These are phyloP conservation scores for Alternaria incomplexa DNA, from an alignment of 2,329 filamentous ascomycete genomes.

Conservation along the genomic window DNA sequence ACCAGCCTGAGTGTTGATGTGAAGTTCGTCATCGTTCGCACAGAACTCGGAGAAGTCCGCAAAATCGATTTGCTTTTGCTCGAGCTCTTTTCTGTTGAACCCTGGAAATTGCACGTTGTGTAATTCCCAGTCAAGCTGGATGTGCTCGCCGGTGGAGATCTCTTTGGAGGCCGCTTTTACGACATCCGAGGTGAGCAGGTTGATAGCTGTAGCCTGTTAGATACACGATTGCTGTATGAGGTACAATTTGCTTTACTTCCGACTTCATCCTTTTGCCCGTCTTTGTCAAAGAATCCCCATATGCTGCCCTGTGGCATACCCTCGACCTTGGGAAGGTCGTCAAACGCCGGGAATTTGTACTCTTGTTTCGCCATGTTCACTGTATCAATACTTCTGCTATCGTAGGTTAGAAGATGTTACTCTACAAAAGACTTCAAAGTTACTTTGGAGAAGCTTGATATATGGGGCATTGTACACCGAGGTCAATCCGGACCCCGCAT, in stretches of 20 bases:
- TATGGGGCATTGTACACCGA: neutral
- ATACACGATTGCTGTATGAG: neutral
- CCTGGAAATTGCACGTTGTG: slow-evolving; percentile 63
- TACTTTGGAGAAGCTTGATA: neutral
- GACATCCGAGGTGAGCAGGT: slow-evolving; percentile 58
- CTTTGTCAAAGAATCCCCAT: slow-evolving; percentile 45
- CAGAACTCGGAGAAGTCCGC: slow-evolving; percentile 36
- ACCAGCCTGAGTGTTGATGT: slow-evolving; percentile 43
- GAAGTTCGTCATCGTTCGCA: slow-evolving; percentile 41
- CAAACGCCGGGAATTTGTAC: slow-evolving; percentile 39
- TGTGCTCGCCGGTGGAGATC: slow-evolving; percentile 59
- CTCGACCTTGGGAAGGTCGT: slow-evolving; percentile 39
- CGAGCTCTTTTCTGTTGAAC: slow-evolving; percentile 58
- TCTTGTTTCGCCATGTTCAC: slow-evolving; percentile 13
- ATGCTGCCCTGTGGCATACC: slow-evolving; percentile 42
- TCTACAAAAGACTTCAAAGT: neutral
- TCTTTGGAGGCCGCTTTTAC: slow-evolving; percentile 58
- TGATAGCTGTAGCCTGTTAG: slow-evolving; percentile 39
- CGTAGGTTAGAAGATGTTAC: neutral
- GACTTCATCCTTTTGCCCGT: slow-evolving; percentile 57
- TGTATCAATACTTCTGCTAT: neutral
- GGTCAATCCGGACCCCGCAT: slow-evolving; percentile 5
- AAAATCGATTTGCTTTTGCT: slow-evolving; percentile 59
- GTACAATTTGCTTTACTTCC: slow-evolving; percentile 50
- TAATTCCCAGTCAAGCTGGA: slow-evolving; percentile 63